Base-by-base conservation (phyloP, 2,329 filamentous ascomycete species). In the Aureobasidium zeae region DNA sequence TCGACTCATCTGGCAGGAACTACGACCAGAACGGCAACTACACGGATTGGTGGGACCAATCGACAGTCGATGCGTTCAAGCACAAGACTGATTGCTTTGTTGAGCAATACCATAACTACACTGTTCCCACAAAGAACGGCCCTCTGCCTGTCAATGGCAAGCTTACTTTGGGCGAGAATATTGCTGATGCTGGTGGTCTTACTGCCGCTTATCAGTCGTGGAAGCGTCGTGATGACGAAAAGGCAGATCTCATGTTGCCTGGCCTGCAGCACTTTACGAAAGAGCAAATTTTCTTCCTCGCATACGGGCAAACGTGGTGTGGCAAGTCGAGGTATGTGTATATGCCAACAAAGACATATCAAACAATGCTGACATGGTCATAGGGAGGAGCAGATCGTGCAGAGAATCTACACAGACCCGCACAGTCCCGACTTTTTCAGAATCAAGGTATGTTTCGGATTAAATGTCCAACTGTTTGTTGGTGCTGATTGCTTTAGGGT, bases 161-260 rank as follows among this genome's bases (percentile, higher is more conserved):
- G 17, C 64, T 77, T 11, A 84, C 80, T 0, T 63, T 83, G 2
- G 76, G 74, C 15, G 81, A 85, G 62, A 84, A 84, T 55, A 79
- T 85, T 54, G 79, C 80, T 1, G 81, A 85, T 57, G 76, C 80
- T 1, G 80, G 79, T 12, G 81, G 81, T 11, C 56, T 85, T 0
- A 68, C 71, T 6, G 74, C 78, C 0, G 69, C 78, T 0, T 84
- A 75, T 55, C 65, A 71, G 17, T 79, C 79, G 0, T 86, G 81
- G 80, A 73, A 77, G 56, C 73, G 71, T 49, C 70, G 71, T 9
- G 71, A 75, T 22, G 59, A 64, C 2, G 62, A 70, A 26, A 68
- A 66, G n/a, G 66, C 72, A 0, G 72, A 73, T 46, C 54, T 68
- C 54, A 57, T 68, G 28, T 67, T 84, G 12, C 79, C 78, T 0